These are phyloP conservation scores for Fusarium irregulare DNA, from an alignment of 2,329 filamentous ascomycete genomes.

Conservation along the genomic window DNA sequence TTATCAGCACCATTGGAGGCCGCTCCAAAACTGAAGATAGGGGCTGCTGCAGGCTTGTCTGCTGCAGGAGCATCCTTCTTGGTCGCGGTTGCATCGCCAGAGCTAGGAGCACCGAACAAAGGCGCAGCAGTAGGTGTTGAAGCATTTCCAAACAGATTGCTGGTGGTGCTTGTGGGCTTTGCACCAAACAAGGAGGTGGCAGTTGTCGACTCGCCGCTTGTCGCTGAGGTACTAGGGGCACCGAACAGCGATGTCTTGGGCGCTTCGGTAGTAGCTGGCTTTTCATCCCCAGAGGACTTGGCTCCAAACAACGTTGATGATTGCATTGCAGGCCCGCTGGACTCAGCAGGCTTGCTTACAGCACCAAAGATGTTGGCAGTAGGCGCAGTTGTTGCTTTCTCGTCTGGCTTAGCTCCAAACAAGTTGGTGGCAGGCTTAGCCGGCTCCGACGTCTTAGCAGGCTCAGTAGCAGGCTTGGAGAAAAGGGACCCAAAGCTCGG, in stretches of 20 bases:
- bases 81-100: conserved; percentile 28
- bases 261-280: conserved; percentile 37
- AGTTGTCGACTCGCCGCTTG: conserved; percentile 27
- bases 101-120: conserved; percentile 47
- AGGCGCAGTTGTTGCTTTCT: conserved; percentile 45
- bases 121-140: conserved; percentile 41
- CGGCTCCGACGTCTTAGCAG: conserved; percentile 45
- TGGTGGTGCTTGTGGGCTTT: conserved; percentile 41
- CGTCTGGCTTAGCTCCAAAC: conserved; percentile 53
- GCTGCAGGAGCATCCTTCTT: conserved; percentile 40
- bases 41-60: conserved; percentile 42
- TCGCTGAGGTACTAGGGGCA: conserved; percentile 25
- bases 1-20: conserved; percentile 42
- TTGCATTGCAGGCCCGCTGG: conserved; percentile 45
- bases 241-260: conserved; percentile 51
- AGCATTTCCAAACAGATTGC: conserved; percentile 49
- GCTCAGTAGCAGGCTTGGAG: conserved; percentile 49
- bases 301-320: conserved; percentile 52
- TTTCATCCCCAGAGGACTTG: conserved; percentile 47
- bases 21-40: conserved; percentile 52
- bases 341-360: conserved; percentile 49
- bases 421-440: conserved; percentile 47
- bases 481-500: conserved; percentile 49
- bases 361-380: conserved; percentile 54
- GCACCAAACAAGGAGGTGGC: conserved; percentile 42